These are phyloP conservation scores for Sphagnum tenellum DNA, from an alignment of 225 moss, liverwort and hornwort species.

Conservation along the genomic window DNA sequence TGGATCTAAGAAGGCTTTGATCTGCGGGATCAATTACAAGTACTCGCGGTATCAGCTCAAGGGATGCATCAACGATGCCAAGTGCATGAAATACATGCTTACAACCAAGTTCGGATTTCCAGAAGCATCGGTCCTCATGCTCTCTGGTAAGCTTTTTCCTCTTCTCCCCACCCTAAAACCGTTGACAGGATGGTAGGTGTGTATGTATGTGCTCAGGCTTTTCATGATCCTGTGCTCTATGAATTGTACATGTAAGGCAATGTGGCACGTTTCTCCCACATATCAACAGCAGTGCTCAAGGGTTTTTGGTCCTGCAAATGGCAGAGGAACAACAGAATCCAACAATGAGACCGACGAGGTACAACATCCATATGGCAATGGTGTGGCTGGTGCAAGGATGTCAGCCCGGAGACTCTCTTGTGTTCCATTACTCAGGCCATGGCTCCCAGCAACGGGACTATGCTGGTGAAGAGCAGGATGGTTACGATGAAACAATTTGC, in stretches of 20 bases:
- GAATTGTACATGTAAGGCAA: too few relatives aligned
- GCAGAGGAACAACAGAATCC: slow-evolving; percentile 82
- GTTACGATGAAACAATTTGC: slow-evolving; percentile 85
- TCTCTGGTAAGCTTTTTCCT: slow-evolving; percentile 43
- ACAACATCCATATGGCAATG: slow-evolving; percentile 87
- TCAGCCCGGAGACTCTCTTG: slow-evolving; percentile 79
- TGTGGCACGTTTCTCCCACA: too few relatives aligned
- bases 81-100: slow-evolving; percentile 85
- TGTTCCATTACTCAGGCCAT: slow-evolving; percentile 95
- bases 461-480: slow-evolving; percentile 80
- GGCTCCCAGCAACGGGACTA: slow-evolving; percentile 83
- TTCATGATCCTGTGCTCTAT: too few relatives aligned
- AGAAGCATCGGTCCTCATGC: slow-evolving; percentile 65
- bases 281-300: too few relatives aligned
- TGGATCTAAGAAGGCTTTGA: slow-evolving; percentile 78
- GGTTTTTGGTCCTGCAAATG: slow-evolving; percentile 1
- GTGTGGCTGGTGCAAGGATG: slow-evolving; percentile 88
- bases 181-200: neutral
- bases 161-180: neutral
- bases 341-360: slow-evolving; percentile 60
- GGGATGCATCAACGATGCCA: slow-evolving; percentile 95
- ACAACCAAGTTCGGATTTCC: slow-evolving; percentile 63
- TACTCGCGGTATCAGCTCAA: slow-evolving; percentile 70
- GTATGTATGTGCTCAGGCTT: slow-evolving; percentile 4
- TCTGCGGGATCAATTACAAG: slow-evolving; percentile 79